These are phyloP conservation scores for Amanita fuliginea DNA, from an alignment of 768 basidiomycete genomes.

Conservation along the genomic window DNA sequence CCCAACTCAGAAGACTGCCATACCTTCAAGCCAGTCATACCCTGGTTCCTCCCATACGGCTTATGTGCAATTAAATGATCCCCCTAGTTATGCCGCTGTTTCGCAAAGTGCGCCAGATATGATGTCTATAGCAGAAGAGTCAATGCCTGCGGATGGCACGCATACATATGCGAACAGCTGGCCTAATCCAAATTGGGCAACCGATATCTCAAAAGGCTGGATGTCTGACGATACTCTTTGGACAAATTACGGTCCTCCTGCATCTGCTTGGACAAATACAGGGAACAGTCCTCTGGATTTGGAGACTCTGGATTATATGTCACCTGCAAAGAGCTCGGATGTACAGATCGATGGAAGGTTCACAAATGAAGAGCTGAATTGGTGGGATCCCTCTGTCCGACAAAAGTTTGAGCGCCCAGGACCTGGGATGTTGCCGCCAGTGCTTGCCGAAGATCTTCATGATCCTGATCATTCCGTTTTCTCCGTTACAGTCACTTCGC, in stretches of 20 bases:
- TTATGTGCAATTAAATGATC: slow-evolving; percentile 23
- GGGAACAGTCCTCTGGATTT: slow-evolving; percentile 10
- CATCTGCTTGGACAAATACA: slow-evolving; percentile 7
- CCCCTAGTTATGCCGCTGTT: slow-evolving; percentile 25
- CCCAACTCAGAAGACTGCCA: slow-evolving; percentile 19
- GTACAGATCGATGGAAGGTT: slow-evolving; percentile 50
- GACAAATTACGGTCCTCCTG: slow-evolving; percentile 11
- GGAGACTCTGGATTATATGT: slow-evolving; percentile 17
- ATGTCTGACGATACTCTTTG: slow-evolving; percentile 3
- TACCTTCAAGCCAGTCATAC: slow-evolving; percentile 26
- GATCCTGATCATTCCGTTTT: slow-evolving; percentile 64
- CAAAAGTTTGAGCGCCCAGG: slow-evolving; percentile 46
- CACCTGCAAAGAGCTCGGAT: slow-evolving; percentile 15
- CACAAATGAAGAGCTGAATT: slow-evolving; percentile 47
- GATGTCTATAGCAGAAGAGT: slow-evolving; percentile 38
- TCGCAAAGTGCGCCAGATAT: slow-evolving; percentile 38
- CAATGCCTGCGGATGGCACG: slow-evolving; percentile 18
- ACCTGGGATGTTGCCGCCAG: slow-evolving; percentile 56
- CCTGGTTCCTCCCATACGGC: slow-evolving; percentile 35
- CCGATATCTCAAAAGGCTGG: slow-evolving; percentile 11
- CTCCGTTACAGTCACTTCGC: slow-evolving; percentile 35
- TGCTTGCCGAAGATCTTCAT: slow-evolving; percentile 58
- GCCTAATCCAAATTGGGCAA: slow-evolving; percentile 13
- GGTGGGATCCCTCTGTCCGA: slow-evolving; percentile 54
- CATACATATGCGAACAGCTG: slow-evolving; percentile 8